Conservation (phyloP, 2,329 filamentous ascomycete species). For the Kalaharituber pfeilii region DNA sequence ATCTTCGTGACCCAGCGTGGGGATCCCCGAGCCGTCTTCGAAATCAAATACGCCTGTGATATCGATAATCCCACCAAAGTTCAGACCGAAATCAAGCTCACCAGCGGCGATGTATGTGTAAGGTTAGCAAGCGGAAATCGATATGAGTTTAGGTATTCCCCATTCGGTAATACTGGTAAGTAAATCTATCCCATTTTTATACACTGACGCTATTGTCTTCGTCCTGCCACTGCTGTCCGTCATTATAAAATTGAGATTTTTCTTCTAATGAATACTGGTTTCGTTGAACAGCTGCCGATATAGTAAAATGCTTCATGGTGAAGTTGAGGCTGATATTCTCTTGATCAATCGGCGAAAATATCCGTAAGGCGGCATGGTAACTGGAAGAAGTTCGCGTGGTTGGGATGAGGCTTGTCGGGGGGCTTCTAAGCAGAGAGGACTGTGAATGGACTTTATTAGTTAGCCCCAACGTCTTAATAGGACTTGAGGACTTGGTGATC, state of each 20-base stretch:
- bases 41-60: background rate
- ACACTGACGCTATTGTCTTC: no score
- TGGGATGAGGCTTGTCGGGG: no score
- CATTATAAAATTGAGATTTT: background rate
- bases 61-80: background rate
- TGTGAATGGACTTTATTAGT: no score
- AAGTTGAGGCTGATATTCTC: background rate
- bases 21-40: conserved; percentile 30
- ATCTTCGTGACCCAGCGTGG: conserved; percentile 33
- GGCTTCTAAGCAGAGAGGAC: no score
- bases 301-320: background rate
- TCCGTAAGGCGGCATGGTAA: no score
- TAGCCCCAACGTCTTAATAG: no score
- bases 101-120: conserved; percentile 30
- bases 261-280: background rate
- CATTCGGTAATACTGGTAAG: conserved; percentile 28
- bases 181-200: background rate
- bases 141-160: conserved; percentile 32
- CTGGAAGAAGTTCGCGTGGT: no score
- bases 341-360: no score
- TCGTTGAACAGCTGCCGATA: background rate
- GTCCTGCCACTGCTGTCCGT: background rate
- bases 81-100: background rate
- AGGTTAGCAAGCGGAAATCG: conserved; percentile 27
- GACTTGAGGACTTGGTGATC: no score